A percentile compares a stretch with the other conserved stretches of the same genome.
These are phyloP conservation scores for Salix caprea DNA, from an alignment of 345 rosid species.

Conservation along the genomic window DNA sequence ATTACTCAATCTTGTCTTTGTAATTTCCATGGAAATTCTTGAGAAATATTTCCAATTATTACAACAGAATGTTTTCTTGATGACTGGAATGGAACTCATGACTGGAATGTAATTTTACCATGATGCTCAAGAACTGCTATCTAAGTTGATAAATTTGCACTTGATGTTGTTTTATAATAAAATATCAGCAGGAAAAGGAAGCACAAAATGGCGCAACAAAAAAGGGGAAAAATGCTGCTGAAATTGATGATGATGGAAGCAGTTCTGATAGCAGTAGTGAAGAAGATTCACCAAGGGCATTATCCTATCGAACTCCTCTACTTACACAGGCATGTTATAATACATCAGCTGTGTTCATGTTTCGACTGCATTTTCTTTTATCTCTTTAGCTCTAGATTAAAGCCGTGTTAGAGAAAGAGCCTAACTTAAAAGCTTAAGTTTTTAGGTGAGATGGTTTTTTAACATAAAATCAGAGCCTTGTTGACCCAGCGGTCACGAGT, in stretches of 20 bases:
- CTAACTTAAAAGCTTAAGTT: too few relatives aligned
- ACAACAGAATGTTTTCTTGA: too few relatives aligned
- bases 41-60: too few relatives aligned
- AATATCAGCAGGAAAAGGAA: slow-evolving; percentile 47
- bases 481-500: too few relatives aligned
- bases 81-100: too few relatives aligned
- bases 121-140: not conserved
- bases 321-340: slow-evolving; percentile 63
- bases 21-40: not conserved
- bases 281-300: slow-evolving; percentile 56
- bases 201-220: slow-evolving; percentile 46
- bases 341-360: not conserved
- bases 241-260: slow-evolving; percentile 52
- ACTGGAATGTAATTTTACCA: too few relatives aligned
- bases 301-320: slow-evolving; percentile 77
- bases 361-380: not conserved
- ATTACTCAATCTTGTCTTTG: not conserved
- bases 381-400: not conserved
- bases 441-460: too few relatives aligned
- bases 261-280: slow-evolving; percentile 71
- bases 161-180: not conserved
- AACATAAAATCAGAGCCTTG: too few relatives aligned
- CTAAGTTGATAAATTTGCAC: not conserved
- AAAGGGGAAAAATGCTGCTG: slow-evolving; percentile 38
- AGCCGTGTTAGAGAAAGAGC: too few relatives aligned